Conservation (phyloP, 768 basidiomycete species). For the Neoboletus magnificus region DNA sequence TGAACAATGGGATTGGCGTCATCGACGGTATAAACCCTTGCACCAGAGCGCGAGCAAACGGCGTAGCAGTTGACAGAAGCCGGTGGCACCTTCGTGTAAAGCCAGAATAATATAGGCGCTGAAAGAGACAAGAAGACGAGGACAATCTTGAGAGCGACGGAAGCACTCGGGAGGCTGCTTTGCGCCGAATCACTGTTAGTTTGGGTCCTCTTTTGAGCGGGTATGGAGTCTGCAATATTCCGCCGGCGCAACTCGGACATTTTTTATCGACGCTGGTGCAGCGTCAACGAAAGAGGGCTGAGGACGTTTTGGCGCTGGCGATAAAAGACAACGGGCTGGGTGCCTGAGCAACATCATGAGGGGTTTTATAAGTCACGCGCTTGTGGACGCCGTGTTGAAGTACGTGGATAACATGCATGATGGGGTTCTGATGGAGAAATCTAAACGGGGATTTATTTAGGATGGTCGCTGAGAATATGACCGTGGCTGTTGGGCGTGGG, state of each 20-base stretch:
- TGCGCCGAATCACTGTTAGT: not conserved
- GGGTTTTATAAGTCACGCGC: not conserved
- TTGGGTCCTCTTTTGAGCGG: not conserved
- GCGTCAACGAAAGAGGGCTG: not conserved
- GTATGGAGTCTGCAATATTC: not conserved
- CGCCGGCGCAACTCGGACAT: slow-evolving; percentile 14
- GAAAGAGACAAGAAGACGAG: slow-evolving; percentile 10
- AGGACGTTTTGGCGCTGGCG: not conserved
- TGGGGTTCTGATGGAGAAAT: not conserved
- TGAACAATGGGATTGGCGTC: slow-evolving; percentile 46
- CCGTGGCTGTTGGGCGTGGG: not conserved
- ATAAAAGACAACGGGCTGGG: not conserved
- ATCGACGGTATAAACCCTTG: slow-evolving; percentile 69
- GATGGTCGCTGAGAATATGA: not conserved
- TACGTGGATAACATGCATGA: not conserved
- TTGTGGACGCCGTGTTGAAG: not conserved
- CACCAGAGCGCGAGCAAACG: slow-evolving; percentile 54
- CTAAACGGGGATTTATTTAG: not conserved
- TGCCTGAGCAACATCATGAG: not conserved
- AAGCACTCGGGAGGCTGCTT: not conserved
- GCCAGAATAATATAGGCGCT: slow-evolving; percentile 10
- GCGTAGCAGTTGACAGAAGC: slow-evolving; percentile 43
- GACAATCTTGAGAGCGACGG: not conserved
- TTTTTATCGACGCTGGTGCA: not conserved
- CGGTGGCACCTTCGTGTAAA: not conserved